Conservation (phyloP, 1,139 yeast species). For the Debaryomyces coudertii region DNA sequence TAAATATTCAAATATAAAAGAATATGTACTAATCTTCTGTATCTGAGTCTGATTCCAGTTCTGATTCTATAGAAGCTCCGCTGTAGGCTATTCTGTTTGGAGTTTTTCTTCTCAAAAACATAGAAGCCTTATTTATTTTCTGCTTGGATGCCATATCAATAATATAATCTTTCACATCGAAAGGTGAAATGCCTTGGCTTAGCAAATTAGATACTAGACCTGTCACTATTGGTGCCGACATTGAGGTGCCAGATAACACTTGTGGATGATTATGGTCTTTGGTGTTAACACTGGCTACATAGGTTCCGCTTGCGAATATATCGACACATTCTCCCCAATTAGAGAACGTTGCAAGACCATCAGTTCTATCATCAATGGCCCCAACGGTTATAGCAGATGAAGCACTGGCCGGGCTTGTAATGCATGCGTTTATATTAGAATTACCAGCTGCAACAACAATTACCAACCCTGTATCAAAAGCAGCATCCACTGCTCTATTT, state of each 20-base stretch:
- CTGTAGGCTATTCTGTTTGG: constrained; percentile 45
- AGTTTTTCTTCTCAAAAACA: constrained; percentile 34
- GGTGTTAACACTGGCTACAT: constrained; percentile 53
- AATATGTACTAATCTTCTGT: constrained; percentile 7
- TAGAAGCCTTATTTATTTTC: constrained; percentile 38
- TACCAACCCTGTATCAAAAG: constrained; percentile 68
- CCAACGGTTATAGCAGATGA: constrained; percentile 77
- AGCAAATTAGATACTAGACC: constrained; percentile 69
- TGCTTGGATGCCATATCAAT: constrained; percentile 39
- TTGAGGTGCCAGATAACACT: constrained; percentile 78
- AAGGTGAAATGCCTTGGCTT: constrained; percentile 57
- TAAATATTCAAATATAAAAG: not conserved
- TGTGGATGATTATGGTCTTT: constrained; percentile 32
- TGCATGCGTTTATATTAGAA: constrained; percentile 73
- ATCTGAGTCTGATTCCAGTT: constrained; percentile 19
- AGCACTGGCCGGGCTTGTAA: constrained; percentile 80
- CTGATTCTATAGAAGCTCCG: constrained; percentile 24
- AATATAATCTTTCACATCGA: constrained; percentile 42
- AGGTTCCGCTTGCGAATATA: constrained; percentile 79
- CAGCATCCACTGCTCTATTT: constrained; percentile 74
- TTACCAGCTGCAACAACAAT: constrained; percentile 93
- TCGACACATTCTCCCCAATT: constrained; percentile 92
- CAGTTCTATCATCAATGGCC: constrained; percentile 76
- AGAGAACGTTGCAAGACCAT: constrained; percentile 70
- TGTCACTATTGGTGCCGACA: constrained; percentile 81